A percentile compares a stretch with the other conserved stretches of the same genome.
Conservation (phyloP, 2,329 filamentous ascomycete genomes). For the Sporothrix dimorphospora region DNA sequence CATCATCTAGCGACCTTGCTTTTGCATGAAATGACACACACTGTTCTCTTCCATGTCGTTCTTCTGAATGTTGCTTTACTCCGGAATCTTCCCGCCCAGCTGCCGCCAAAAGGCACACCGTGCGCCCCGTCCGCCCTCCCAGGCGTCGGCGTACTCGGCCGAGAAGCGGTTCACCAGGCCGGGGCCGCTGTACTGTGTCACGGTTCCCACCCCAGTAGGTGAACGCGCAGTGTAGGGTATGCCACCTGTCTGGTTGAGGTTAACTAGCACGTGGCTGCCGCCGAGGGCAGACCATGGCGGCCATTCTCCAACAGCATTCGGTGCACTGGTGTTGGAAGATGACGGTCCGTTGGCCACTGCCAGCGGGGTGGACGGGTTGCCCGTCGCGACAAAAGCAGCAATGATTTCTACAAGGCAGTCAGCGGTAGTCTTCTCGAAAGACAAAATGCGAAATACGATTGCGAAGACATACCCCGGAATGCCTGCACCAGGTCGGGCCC, state of each 20-base stretch:
- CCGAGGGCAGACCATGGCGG: not conserved
- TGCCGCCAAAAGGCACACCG: slow-evolving; percentile 48
- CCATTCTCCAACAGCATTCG: not conserved
- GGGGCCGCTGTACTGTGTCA: slow-evolving; percentile 36
- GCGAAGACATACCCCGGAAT: slow-evolving; percentile 31
- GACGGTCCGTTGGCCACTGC: not conserved
- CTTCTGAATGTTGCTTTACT: not conserved
- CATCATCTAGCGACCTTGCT: not conserved
- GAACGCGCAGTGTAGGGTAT: not conserved
- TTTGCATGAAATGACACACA: not conserved
- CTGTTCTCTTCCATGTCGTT: not conserved
- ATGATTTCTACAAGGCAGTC: slow-evolving; percentile 7
- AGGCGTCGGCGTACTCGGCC: slow-evolving; percentile 46
- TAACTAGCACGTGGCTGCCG: not conserved
- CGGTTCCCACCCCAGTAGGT: not conserved
- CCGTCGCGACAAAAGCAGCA: slow-evolving; percentile 45
- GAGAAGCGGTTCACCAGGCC: slow-evolving; percentile 42
- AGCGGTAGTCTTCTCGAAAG: not conserved
- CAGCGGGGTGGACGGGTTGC: slow-evolving; percentile 38
- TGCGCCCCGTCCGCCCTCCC: slow-evolving; percentile 48
- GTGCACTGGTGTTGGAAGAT: not conserved
- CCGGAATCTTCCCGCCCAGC: not conserved
- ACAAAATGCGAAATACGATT: no score
- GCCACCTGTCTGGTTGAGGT: slow-evolving; percentile 26
- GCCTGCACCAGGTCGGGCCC: slow-evolving; percentile 36